Conservation (phyloP, 2,329 filamentous ascomycete species). For the Scorias spongiosa region DNA sequence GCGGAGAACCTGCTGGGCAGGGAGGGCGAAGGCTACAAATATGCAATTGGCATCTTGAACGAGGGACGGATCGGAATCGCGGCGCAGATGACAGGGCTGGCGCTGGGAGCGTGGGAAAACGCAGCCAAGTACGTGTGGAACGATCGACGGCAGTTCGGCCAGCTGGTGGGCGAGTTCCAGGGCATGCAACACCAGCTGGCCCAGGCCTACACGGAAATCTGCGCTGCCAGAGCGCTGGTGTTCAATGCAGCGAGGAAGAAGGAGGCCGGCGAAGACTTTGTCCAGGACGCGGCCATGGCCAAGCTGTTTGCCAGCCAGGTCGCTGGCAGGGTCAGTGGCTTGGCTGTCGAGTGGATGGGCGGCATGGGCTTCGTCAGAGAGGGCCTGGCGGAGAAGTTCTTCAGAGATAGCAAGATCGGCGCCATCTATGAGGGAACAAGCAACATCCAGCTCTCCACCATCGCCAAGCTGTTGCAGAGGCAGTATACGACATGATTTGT, state of each 20-base stretch:
- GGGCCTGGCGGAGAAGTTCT: conserved; percentile 95
- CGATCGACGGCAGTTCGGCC: conserved; percentile 91
- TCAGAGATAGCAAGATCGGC: conserved; percentile 94
- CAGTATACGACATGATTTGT: conserved; percentile 42
- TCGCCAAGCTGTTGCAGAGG: conserved; percentile 55
- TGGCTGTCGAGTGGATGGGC: conserved; percentile 97
- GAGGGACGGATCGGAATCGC: conserved; percentile 96
- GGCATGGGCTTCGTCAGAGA: conserved; percentile 98
- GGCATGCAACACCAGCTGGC: conserved; percentile 99
- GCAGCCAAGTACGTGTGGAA: conserved; percentile 93
- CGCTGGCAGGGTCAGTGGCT: conserved; percentile 67
- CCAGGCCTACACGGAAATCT: conserved; percentile 87
- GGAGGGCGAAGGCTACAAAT: conserved; percentile 91
- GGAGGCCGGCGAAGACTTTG: conserved; percentile 91
- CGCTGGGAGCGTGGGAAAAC: conserved; percentile 88
- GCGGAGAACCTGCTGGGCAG: conserved; percentile 77
- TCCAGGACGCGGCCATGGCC: conserved; percentile 92
- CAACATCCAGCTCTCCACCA: conserved; percentile 56
- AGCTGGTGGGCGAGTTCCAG: conserved; percentile 90
- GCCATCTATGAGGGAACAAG: conserved; percentile 71
- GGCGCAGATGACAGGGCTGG: conserved; percentile 95
- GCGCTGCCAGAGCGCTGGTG: conserved; percentile 77
- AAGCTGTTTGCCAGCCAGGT: conserved; percentile 93
- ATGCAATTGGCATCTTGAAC: conserved; percentile 85
- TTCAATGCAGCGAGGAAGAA: conserved; percentile 97